Evolutionary conservation across 139 green algal genomes (phyloP), one percentile per base, ranked within the genome.

Genomic region (Tetradesmus obliquus): DNA sequence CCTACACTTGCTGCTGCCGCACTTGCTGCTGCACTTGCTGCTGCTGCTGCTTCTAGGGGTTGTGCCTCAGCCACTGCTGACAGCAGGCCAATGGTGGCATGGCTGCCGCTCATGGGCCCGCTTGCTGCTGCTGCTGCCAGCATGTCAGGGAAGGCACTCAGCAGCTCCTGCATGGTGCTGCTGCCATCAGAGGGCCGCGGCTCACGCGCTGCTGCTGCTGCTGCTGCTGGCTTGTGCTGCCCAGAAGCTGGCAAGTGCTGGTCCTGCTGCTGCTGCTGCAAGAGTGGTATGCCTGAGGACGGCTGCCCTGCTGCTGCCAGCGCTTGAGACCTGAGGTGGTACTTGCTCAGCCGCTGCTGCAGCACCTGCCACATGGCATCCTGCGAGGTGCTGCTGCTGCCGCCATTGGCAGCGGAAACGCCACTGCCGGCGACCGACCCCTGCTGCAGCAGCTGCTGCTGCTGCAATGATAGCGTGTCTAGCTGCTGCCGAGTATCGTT

Each of bases 341-440:
- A 82, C 72, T 90, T 90, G 87, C 22, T 84, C 17, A 84, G 54
- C 8, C 72, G 87, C 76, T 91, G 87, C 76, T 91, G 87, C 87
- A 86, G 55, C 55, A 8, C n/a, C 58, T 19, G 13, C 87, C 87
- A 90, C 87, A 74, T 89, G 17, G 24, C 62, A 80, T 80, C 22
- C 19, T 19, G 55, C 3, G n/a, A 55, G 86, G 60, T 89, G 84
- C 84, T 81, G 8, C 55, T 81, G 60, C 24, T 51, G 58, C 24
- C 20, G 58, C 57, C n/a, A 12, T 19, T 32, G 13, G 9, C 66
- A 24, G 55, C 66, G 22, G 54, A 7, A 57, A 10, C 72, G 32
- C 6, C 9, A 2, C 60, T 54, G 13, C 2, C 58, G 32, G 32
- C 60, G 10, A 58, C 24, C 24, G n/a, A 10, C 13, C 22, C 10